Percentiles rank a stretch among this genome's conserved stretches.
Evolutionary conservation across 257 asterid species (phyloP).

Genomic region (Solanum sparsipilum): DNA sequence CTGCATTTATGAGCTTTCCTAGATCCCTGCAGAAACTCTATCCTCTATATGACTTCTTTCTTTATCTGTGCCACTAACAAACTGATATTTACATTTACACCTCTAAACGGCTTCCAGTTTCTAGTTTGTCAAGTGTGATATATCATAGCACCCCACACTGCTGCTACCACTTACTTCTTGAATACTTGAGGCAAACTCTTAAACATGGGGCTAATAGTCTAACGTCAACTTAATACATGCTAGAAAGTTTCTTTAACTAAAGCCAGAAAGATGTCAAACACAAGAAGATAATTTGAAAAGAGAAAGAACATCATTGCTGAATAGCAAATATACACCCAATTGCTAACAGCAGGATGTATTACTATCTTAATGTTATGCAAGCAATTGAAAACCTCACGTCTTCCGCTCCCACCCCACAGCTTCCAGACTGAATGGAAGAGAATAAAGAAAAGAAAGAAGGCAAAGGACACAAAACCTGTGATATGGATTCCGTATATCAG

Average conservation of each 20-base stretch:
- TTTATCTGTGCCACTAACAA: not conserved
- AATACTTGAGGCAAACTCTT: not conserved
- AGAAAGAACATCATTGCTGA: not conserved
- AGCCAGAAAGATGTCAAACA: not conserved
- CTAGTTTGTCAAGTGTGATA: not conserved
- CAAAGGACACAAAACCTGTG: slow-evolving; percentile 23
- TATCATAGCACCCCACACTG: not conserved
- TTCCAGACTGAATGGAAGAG: not conserved
- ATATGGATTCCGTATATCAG: slow-evolving; percentile 21
- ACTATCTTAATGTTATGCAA: not conserved
- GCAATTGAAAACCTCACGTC: not conserved
- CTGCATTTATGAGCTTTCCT: not conserved
- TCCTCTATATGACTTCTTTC: not conserved
- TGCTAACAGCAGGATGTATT: not conserved
- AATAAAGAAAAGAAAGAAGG: not conserved
- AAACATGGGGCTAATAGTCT: not conserved
- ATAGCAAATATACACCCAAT: not conserved
- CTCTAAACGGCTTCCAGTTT: not conserved
- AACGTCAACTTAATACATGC: not conserved
- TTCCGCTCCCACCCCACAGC: too few relatives aligned
- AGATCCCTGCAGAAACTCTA: not conserved
- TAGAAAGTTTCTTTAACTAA: not conserved
- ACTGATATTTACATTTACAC: not conserved
- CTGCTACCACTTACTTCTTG: not conserved
- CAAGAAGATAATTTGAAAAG: not conserved